These are phyloP conservation scores for Penicillium antarcticum DNA, from an alignment of 495 filamentous ascomycete species.

Conservation along the genomic window DNA sequence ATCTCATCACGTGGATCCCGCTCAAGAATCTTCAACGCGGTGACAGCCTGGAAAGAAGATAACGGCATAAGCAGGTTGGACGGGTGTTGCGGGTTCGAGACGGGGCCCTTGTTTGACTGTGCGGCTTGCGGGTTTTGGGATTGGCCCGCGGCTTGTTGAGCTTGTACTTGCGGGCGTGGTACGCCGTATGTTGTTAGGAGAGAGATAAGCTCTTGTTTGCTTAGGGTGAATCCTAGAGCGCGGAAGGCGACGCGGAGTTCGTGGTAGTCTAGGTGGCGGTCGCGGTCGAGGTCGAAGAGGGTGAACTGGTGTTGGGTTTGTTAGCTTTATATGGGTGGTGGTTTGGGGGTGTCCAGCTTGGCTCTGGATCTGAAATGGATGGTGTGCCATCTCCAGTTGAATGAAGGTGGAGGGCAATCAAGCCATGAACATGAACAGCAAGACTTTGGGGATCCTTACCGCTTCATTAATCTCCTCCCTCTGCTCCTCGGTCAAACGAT, in stretches of 20 bases:
- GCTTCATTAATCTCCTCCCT: conserved; percentile 87
- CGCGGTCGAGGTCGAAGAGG: conserved; percentile 96
- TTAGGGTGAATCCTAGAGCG: conserved; percentile 88
- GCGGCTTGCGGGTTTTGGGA: conserved; percentile 9
- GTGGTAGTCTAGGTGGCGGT: conserved; percentile 91
- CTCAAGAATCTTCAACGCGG: conserved; percentile 72
- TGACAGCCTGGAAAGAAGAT: conserved; percentile 72
- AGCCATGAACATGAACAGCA: no score
- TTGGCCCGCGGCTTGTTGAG: conserved; percentile 30
- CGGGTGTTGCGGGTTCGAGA: conserved; percentile 42
- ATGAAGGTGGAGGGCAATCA: no score
- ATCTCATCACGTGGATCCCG: conserved; percentile 92
- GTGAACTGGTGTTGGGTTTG: conserved; percentile 64
- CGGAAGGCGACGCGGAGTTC: conserved; percentile 97
- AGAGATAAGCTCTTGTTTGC: conserved; percentile 75
- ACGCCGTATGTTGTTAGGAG: conserved; percentile 73
- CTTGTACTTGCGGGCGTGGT: conserved; percentile 49
- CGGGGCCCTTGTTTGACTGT: conserved; percentile 18
- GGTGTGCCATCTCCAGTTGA: no score
- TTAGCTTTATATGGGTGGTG: conserved; percentile 4
- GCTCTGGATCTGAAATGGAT: no score
- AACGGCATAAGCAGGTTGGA: conserved; percentile 66
- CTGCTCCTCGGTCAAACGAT: conserved; percentile 74
- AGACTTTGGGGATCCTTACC: conserved; percentile 43
- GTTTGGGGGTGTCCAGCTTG: neutral